Evolutionary conservation across 108 stramenopile genomes (phyloP).

Genomic region (Cyclotella kingstonii): DNA sequence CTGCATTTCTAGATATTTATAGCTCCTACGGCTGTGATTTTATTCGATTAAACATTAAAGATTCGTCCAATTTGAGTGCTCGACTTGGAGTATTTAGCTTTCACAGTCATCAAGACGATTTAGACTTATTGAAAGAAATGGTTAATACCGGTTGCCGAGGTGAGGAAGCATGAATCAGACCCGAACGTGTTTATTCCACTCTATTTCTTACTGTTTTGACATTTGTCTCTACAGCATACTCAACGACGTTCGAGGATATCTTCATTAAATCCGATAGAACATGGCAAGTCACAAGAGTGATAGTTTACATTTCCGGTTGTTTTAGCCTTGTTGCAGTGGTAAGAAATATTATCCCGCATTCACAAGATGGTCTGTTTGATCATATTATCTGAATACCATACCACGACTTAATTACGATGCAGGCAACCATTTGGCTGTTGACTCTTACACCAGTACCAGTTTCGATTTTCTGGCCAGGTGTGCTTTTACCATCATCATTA

Average conservation of each 20-base stretch:
- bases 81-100: conserved; percentile 20
- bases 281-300: conserved; percentile 63
- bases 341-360: not conserved
- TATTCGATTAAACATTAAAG: conserved; percentile 63
- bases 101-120: conserved; percentile 13
- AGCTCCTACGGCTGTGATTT: conserved; percentile 68
- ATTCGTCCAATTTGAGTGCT: conserved; percentile 35
- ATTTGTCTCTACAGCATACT: conserved; percentile 20
- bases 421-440: conserved; percentile 64
- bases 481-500: conserved; percentile 63
- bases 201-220: not conserved
- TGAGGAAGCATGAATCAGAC: not conserved
- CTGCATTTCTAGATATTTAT: conserved; percentile 63
- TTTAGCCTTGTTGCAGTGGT: conserved; percentile 48
- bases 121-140: conserved; percentile 19
- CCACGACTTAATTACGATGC: not conserved
- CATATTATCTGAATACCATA: not conserved
- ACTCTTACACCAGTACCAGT: conserved; percentile 65
- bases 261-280: conserved; percentile 65
- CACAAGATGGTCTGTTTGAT: not conserved
- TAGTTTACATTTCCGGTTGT: conserved; percentile 66
- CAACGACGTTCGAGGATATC: conserved; percentile 40
- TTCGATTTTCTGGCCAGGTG: conserved; percentile 71
- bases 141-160: conserved; percentile 51
- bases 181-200: not conserved